A percentile compares a stretch with the other conserved stretches of the same genome.
phyloP scores from a whole-genome alignment of 495 filamentous ascomycete genomes.

The Aspergillus indologenus region DNA sequence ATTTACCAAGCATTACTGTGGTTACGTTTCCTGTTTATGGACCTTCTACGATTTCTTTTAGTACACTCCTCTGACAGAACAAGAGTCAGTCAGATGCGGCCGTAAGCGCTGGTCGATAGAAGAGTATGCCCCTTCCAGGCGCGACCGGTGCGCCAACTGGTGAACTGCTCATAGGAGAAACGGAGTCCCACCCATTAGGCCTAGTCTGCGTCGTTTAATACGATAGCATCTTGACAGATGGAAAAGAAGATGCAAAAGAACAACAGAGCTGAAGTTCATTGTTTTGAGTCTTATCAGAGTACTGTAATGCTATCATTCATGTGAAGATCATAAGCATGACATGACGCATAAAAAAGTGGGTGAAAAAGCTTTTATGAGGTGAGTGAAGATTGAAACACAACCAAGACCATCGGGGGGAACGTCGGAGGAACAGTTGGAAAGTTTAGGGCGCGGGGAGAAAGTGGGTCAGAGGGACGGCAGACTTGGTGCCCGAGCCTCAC shows the following conservation, averaged over 20 bases:
- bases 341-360: constrained; percentile 2
- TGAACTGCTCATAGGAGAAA: too few relatives aligned
- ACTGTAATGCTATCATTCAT: constrained; percentile 12
- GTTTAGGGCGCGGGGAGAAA: constrained; percentile 1
- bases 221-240: too few relatives aligned
- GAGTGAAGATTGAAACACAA: constrained; percentile 11
- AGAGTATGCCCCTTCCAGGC: too few relatives aligned
- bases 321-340: constrained; percentile 14
- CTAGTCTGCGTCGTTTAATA: too few relatives aligned
- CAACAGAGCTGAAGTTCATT: neutral
- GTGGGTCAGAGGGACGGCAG: neutral
- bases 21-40: too few relatives aligned
- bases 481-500: neutral
- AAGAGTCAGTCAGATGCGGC: too few relatives aligned
- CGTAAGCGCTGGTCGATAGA: too few relatives aligned
- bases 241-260: neutral
- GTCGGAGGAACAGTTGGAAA: constrained; percentile 8
- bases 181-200: too few relatives aligned
- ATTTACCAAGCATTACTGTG: too few relatives aligned
- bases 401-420: constrained; percentile 16
- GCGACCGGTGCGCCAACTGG: too few relatives aligned
- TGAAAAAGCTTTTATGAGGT: constrained; percentile 11
- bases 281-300: constrained; percentile 5
- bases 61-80: too few relatives aligned
- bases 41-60: too few relatives aligned